Evolutionary conservation across 2,329 filamentous ascomycete species (phyloP), one percentile per base, ranked within the genome.

Genomic region (Sordariomycetes sp.): DNA sequence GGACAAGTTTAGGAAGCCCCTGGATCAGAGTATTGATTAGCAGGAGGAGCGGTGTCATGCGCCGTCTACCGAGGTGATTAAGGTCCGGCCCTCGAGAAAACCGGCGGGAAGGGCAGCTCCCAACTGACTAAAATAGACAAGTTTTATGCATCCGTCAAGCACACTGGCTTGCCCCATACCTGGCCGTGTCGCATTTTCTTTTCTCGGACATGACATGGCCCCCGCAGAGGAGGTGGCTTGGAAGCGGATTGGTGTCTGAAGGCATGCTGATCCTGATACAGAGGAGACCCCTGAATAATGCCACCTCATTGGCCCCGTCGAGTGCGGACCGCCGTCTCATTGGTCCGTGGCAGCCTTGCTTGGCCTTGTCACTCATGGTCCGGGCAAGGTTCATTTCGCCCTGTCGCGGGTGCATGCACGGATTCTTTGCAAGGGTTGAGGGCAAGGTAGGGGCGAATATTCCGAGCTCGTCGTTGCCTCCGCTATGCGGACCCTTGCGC

Each of bases 131-230:
- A 50, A 50, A 24, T 50, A 50, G 45, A 6, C n/a, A 8, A 20
- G 8, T 50, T 22, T 50, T 50, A 50, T 50, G 45, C 45, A 45
- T 15, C 39, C 39, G 15, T 45, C 15, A 45, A n/a, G n/a, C 15
- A 3, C 15, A n/a, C n/a, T 17, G 39, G 39, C 39, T 45, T 45
- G 13, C 3, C n/a, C 39, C 39, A 45, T 45, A n/a, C 13, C 15
- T n/a, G 10, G 20, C 45, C 45, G 45, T 22, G 22, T 20, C 24
- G 15, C 39, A 45, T 36, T 48, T 55, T 48, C 54, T 56, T 56
- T 50, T 56, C 54, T 56, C 25, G 42, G 54, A 56, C 50, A 35
- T 48, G 54, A 56, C 50, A 35, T 48, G 20, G 39, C 54, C 28
- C 54, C 45, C 25, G 28, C 25, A 56, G 42, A 28, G 45, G 45